A percentile compares a stretch with the other conserved stretches of the same genome.
phyloP scores from a whole-genome alignment of 345 rosid genomes.

The Lepidium africanum region DNA sequence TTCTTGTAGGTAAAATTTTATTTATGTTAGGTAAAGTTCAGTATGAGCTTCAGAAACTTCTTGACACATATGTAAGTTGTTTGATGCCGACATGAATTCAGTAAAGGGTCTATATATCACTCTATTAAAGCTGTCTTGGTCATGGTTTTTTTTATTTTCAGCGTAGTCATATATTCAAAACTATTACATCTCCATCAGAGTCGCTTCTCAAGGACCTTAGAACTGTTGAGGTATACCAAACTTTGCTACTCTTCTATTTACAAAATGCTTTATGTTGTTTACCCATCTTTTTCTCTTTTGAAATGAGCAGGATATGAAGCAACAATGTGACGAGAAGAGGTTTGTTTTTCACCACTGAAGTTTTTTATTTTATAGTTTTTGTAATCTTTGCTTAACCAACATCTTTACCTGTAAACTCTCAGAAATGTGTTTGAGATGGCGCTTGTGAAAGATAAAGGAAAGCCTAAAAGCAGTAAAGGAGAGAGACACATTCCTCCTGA shows the following conservation, averaged over 20 bases:
- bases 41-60: slow-evolving; percentile 76
- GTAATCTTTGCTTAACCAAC: slow-evolving; percentile 6
- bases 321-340: slow-evolving; percentile 97
- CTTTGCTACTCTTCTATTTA: not conserved
- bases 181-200: slow-evolving; percentile 88
- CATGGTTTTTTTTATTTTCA: slow-evolving; percentile 27
- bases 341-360: slow-evolving; percentile 17
- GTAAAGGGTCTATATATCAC: not conserved
- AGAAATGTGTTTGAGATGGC: slow-evolving; percentile 64
- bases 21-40: slow-evolving; percentile 76
- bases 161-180: slow-evolving; percentile 72
- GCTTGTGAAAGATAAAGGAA: slow-evolving; percentile 81
- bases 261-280: not conserved
- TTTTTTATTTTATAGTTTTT: slow-evolving; percentile 4
- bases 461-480: slow-evolving; percentile 60
- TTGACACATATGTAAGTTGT: slow-evolving; percentile 84
- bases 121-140: not conserved
- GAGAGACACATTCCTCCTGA: slow-evolving; percentile 46
- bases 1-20: slow-evolving; percentile 58
- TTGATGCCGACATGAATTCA: not conserved
- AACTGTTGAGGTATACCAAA: slow-evolving; percentile 70
- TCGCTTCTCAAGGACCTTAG: slow-evolving; percentile 92
- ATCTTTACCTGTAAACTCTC: slow-evolving; percentile 24
- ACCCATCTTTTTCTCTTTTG: slow-evolving; percentile 8
- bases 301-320: slow-evolving; percentile 87